A percentile compares a stretch with the other conserved stretches of the same genome.
Conservation (phyloP, 2,329 filamentous ascomycete genomes). For the Thielaviopsis euricoi region DNA sequence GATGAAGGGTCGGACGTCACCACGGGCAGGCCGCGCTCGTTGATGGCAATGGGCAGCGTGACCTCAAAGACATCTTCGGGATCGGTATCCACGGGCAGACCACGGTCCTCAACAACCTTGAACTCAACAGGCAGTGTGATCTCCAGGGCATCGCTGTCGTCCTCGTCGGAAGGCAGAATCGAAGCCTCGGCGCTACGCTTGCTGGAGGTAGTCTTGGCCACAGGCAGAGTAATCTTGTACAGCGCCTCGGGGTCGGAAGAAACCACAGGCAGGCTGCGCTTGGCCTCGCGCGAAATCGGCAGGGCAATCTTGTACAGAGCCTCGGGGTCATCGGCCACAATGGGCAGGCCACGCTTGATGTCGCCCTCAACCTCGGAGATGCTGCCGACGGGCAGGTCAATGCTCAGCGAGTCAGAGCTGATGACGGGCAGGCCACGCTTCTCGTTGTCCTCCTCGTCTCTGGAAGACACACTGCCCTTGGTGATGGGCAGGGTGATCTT, state of each 20-base stretch:
- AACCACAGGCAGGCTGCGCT: constrained; percentile 6
- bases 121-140: constrained; percentile 5
- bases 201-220: not conserved
- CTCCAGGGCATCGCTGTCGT: not conserved
- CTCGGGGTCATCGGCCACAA: constrained; percentile 5
- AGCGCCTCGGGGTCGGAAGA: constrained; percentile 7
- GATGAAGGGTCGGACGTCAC: constrained; percentile 7
- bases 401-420: constrained; percentile 1
- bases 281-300: not conserved
- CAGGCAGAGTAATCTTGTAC: constrained; percentile 8
- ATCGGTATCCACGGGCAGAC: constrained; percentile 4
- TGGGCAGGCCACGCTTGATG: constrained; percentile 5
- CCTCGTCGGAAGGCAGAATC: not conserved
- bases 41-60: constrained; percentile 10
- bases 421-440: constrained; percentile 8
- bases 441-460: not conserved
- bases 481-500: constrained; percentile 5
- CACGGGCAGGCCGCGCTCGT: constrained; percentile 8
- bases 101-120: constrained; percentile 1
- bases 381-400: not conserved
- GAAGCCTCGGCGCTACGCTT: not conserved
- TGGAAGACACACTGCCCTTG: not conserved
- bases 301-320: constrained; percentile 9
- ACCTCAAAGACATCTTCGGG: constrained; percentile 1
- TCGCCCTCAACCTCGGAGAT: not conserved